These are phyloP conservation scores for Jamesozyma spencerorum DNA, from an alignment of 805 yeast genomes.

Conservation along the genomic window DNA sequence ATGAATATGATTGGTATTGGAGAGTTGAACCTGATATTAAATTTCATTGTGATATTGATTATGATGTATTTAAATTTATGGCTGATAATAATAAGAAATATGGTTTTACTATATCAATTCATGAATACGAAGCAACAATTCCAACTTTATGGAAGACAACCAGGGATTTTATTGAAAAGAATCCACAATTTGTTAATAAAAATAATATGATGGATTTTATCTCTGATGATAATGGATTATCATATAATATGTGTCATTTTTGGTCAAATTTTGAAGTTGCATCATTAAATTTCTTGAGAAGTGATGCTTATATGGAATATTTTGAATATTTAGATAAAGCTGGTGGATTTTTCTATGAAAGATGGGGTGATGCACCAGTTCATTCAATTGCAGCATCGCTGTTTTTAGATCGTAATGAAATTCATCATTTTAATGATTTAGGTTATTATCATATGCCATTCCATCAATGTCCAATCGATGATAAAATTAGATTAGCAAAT, in stretches of 20 bases:
- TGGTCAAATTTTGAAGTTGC: slow-evolving; percentile 90
- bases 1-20: slow-evolving; percentile 86
- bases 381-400: slow-evolving; percentile 82
- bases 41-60: slow-evolving; percentile 73
- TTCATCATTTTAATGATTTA: slow-evolving; percentile 76
- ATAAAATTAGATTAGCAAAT: slow-evolving; percentile 44
- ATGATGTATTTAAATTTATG: slow-evolving; percentile 77
- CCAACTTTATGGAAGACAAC: slow-evolving; percentile 71
- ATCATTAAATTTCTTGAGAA: slow-evolving; percentile 63
- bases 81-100: slow-evolving; percentile 63
- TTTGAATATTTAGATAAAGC: slow-evolving; percentile 66
- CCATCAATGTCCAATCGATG: slow-evolving; percentile 68
- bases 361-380: slow-evolving; percentile 95
- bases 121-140: slow-evolving; percentile 65
- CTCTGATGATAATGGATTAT: slow-evolving; percentile 58
- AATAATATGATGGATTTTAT: slow-evolving; percentile 63
- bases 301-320: slow-evolving; percentile 58
- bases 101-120: slow-evolving; percentile 70
- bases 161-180: slow-evolving; percentile 44
- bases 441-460: slow-evolving; percentile 82
- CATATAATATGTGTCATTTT: slow-evolving; percentile 77
- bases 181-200: slow-evolving; percentile 51
- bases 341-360: slow-evolving; percentile 88
- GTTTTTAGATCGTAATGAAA: slow-evolving; percentile 56
- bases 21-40: slow-evolving; percentile 84